Base-by-base conservation (phyloP, 148 eudicot genomes). In the Fagopyrum homotropicum region DNA sequence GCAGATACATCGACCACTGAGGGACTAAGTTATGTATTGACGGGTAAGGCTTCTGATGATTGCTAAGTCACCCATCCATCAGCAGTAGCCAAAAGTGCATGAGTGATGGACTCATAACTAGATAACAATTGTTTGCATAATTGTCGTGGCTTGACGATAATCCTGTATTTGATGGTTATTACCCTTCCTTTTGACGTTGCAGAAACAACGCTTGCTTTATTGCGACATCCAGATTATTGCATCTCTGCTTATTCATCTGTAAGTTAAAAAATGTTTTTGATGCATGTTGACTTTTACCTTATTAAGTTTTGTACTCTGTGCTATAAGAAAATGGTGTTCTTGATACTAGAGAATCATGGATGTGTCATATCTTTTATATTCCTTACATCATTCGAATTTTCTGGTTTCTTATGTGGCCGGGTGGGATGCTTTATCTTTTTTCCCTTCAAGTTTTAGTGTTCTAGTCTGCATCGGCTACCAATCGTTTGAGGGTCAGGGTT, bases 141-240 rank as follows among this genome's bases (percentile, higher is more conserved):
- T 4, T 57, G 17, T 55, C 6, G 0, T 55, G 9, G 60, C 6
- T 14, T 55, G 60, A 16, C n/a, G 22, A 55, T 55, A 7, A 19
- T 22, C 30, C 11, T 55, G 22, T 55, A 22, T 4, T 55, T 55
- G 61, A 56, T 17, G 19, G 61, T 56, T n/a, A 56, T 56, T n/a
- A 9, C 17, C 60, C 1, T 1, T 60, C 4, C 14, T 30, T 35
- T 15, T 63, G 45, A 29, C 17, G 6, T 83, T 87, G 87, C 93
- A 91, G 98, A 94, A 85, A 88, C 97, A 51, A 86, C 83, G 3
- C 85, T 94, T 73, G 89, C 98, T 81, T 87, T 94, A 83, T 91
- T 94, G 73, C 91, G 98, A 77, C 96, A 94, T 75, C 97, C 98
- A 80, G 98, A 91, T 86, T 94, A 83, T 84, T 94, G 97, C 86